phyloP scores from a whole-genome alignment of 805 yeast species.

The Wickerhamomyces pijperi region DNA sequence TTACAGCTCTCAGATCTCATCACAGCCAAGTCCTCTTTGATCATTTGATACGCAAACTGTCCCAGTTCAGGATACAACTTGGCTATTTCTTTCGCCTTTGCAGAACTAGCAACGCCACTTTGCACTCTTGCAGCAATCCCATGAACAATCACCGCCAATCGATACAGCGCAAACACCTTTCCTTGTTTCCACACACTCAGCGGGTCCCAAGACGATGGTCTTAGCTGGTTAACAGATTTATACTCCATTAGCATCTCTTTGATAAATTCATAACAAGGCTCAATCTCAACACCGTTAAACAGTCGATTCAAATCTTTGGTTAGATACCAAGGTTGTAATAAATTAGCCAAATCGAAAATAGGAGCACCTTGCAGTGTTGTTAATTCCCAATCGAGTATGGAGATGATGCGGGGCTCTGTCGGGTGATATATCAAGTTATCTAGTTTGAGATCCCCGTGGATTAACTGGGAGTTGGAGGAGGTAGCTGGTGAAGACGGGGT shows the following conservation, averaged over 20 bases:
- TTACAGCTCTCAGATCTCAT: no score
- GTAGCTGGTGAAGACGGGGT: slow-evolving; percentile 37
- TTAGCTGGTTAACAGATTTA: slow-evolving; percentile 1
- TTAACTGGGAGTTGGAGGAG: slow-evolving; percentile 30
- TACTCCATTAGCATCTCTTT: slow-evolving; percentile 12
- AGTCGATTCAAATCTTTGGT: slow-evolving; percentile 27
- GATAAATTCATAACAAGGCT: slow-evolving; percentile 7
- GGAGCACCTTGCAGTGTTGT: slow-evolving; percentile 61
- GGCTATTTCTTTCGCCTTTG: slow-evolving; percentile 33
- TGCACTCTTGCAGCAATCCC: slow-evolving; percentile 48
- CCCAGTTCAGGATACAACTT: slow-evolving; percentile 20
- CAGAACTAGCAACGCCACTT: slow-evolving; percentile 43
- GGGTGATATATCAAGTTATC: slow-evolving; percentile 56
- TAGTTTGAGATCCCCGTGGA: slow-evolving; percentile 57
- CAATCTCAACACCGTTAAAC: slow-evolving; percentile 16
- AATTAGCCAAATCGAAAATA: slow-evolving; percentile 47
- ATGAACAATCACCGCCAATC: slow-evolving; percentile 47
- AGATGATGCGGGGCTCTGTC: slow-evolving; percentile 34
- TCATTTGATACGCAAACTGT: slow-evolving; percentile 13
- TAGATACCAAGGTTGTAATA: slow-evolving; percentile 41
- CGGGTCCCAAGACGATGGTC: slow-evolving; percentile 18
- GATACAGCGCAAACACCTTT: slow-evolving; percentile 40
- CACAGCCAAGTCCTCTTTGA: no score
- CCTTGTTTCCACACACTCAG: slow-evolving; percentile 35
- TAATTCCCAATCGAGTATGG: slow-evolving; percentile 56